phyloP scores from a whole-genome alignment of 2,329 filamentous ascomycete genomes.

The Colletotrichum karsti region DNA sequence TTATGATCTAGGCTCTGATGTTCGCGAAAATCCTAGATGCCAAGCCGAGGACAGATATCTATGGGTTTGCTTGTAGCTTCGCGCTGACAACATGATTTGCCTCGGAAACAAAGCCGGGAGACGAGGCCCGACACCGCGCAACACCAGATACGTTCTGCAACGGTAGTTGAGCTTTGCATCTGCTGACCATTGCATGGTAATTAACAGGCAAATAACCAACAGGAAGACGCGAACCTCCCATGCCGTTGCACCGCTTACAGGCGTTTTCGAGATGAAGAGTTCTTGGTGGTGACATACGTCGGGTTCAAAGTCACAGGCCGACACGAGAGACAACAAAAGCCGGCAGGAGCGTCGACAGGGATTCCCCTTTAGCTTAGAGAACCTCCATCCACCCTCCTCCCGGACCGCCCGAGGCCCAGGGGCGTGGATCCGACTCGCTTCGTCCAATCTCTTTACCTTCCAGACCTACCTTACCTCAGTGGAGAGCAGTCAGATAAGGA shows the following conservation, averaged over 20 bases:
- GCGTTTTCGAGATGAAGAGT: not conserved
- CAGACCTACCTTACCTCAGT: not conserved
- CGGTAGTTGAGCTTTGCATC: not conserved
- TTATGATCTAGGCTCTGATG: too few relatives aligned
- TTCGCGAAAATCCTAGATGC: too few relatives aligned
- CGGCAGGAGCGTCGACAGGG: not conserved
- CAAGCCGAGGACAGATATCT: too few relatives aligned
- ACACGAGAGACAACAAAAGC: not conserved
- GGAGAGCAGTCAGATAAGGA: not conserved
- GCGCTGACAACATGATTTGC: not conserved
- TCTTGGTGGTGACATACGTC: not conserved
- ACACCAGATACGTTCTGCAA: not conserved
- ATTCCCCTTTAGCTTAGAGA: not conserved
- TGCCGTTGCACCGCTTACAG: not conserved
- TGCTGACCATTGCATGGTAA: not conserved
- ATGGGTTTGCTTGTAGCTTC: too few relatives aligned
- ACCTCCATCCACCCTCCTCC: not conserved
- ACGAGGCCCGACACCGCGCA: not conserved
- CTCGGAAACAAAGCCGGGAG: not conserved
- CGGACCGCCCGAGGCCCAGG: slow-evolving; percentile 7
- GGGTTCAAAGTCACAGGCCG: not conserved
- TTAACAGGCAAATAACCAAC: not conserved
- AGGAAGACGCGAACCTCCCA: not conserved
- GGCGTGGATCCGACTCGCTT: slow-evolving; percentile 1
- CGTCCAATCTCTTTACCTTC: not conserved